phyloP scores from a whole-genome alignment of 495 filamentous ascomycete species.

The Articulospora tetracladia region DNA sequence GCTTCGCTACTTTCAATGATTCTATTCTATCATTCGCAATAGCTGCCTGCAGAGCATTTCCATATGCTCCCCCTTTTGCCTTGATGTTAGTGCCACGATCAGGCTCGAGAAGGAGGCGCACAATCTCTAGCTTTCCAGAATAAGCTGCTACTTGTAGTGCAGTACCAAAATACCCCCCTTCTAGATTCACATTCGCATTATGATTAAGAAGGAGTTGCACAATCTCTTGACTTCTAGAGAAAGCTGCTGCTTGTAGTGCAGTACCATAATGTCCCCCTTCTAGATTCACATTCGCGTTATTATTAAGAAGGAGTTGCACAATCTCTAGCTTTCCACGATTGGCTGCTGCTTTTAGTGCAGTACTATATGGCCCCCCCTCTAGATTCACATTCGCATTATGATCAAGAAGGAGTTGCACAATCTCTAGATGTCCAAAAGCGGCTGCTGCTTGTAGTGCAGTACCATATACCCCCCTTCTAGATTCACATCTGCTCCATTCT shows the following conservation, averaged over 20 bases:
- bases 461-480: neutral
- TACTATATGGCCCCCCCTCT: slow-evolving; percentile 10
- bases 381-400: slow-evolving; percentile 23
- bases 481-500: neutral
- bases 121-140: neutral
- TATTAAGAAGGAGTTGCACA: slow-evolving; percentile 21
- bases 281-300: slow-evolving; percentile 26
- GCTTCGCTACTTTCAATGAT: too few relatives aligned
- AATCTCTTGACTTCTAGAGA: neutral
- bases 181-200: slow-evolving; percentile 24
- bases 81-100: slow-evolving; percentile 22
- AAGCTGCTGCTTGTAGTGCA: slow-evolving; percentile 10
- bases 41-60: slow-evolving; percentile 29
- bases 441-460: neutral
- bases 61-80: slow-evolving; percentile 22
- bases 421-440: neutral
- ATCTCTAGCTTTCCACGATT: slow-evolving; percentile 8
- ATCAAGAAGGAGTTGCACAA: neutral
- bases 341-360: slow-evolving; percentile 20
- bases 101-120: neutral
- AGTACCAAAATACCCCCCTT: slow-evolving; percentile 21
- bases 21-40: too few relatives aligned
- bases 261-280: slow-evolving; percentile 22
- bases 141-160: slow-evolving; percentile 9
- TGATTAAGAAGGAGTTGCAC: slow-evolving; percentile 19